Base-by-base conservation (phyloP, 306 rosid species). In the Ormosia semicastrata region DNA sequence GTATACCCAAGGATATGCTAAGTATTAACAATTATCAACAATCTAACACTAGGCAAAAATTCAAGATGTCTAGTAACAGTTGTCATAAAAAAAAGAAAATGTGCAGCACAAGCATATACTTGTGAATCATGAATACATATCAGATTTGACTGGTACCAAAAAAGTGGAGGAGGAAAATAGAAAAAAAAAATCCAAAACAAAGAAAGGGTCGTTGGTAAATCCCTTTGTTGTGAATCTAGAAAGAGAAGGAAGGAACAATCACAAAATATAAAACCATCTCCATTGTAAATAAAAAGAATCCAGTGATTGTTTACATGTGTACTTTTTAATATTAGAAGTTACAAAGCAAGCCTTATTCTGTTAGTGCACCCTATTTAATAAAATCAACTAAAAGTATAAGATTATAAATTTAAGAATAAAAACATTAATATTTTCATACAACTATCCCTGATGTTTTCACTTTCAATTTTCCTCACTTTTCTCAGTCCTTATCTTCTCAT, bases 401-500 rank as follows among this genome's bases (percentile, higher is more conserved):
- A 41, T 32, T 56, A 15, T 57, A 69, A n/a, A 37, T 7, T 24
- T 15, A 1, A 4, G n/a, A 49, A 53, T 9, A 77, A 52, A 44
- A 77, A 39, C 0, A 57, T 7, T 8, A 41, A 49, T 12, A 14
- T 15, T 6, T 47, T 76, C 44, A 33, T 13, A 18, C 30, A 24
- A 40, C 56, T 33, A 40, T 53, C 58, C 13, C 70, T 4, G 8
- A n/a, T 8, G 54, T 29, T 49, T 77, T 72, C 59, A 34, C 13
- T 39, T 40, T 29, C 32, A 59, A 71, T n/a, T 40, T 43, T 49
- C 3, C 11, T 50, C 40, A 65, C 74, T 18, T 81, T 64, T 64
- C 79, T 39, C 71, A 75, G 39, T 62, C 53, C 37, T 66, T 57
- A 74, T 58, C 79, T 40, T 52, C 33, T 52, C 65, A 57, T 34